Conservation (phyloP, 129 eudicot species). For the Smallanthus sonchifolius region DNA sequence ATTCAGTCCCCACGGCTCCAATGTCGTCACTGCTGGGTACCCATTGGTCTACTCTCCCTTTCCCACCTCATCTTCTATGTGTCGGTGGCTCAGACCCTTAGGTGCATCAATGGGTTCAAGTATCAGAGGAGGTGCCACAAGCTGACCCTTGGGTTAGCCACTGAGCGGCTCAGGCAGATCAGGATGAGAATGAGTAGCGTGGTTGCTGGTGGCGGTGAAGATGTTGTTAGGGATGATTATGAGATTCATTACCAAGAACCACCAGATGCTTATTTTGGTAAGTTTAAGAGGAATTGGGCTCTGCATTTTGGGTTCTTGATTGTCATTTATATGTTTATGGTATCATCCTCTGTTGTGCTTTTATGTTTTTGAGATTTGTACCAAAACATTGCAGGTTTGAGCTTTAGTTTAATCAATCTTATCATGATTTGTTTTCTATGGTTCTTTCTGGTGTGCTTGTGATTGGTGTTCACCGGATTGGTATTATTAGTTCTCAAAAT, state of each 20-base stretch:
- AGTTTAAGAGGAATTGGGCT: slow-evolving; percentile 95
- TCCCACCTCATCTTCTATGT: slow-evolving; percentile 86
- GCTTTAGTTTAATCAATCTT: slow-evolving; percentile 17
- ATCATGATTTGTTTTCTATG: neutral
- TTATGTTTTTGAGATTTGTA: slow-evolving; percentile 51
- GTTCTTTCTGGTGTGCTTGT: neutral
- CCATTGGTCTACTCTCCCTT: slow-evolving; percentile 71
- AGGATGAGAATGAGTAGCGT: slow-evolving; percentile 37
- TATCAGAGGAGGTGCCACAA: slow-evolving; percentile 94
- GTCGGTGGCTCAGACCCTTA: slow-evolving; percentile 88
- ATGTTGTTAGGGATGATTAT: slow-evolving; percentile 52
- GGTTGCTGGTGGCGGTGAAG: slow-evolving; percentile 36
- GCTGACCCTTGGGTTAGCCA: slow-evolving; percentile 87
- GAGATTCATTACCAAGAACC: slow-evolving; percentile 89
- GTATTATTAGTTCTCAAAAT: neutral
- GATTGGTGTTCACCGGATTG: neutral
- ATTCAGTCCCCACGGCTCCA: slow-evolving; percentile 69
- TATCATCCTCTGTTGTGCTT: slow-evolving; percentile 76
- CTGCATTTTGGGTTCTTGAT: slow-evolving; percentile 81
- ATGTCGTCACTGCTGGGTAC: slow-evolving; percentile 95
- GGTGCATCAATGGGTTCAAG: slow-evolving; percentile 98
- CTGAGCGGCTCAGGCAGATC: slow-evolving; percentile 79
- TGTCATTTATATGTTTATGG: slow-evolving; percentile 67
- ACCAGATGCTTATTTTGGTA: slow-evolving; percentile 85
- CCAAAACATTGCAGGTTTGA: slow-evolving; percentile 10